Evolutionary conservation across 2,329 filamentous ascomycete species (phyloP).

Genomic region (Aspergillus sergii): DNA sequence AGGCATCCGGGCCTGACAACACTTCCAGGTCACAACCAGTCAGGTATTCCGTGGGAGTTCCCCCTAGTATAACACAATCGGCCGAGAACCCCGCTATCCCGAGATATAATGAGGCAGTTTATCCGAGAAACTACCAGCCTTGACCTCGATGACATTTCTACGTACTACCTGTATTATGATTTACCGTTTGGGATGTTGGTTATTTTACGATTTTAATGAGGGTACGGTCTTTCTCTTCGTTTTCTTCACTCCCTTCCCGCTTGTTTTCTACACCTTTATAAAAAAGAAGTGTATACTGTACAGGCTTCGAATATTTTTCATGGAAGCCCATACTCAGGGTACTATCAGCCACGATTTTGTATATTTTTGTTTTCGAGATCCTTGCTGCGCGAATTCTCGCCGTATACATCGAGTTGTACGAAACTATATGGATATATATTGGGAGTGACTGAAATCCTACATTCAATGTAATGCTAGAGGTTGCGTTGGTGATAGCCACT

Average conservation of each 20-base stretch:
- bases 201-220: background rate
- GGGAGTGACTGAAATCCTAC: background rate
- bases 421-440: background rate
- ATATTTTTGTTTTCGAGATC: background rate
- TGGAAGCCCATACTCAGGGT: background rate
- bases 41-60: constrained; percentile 8
- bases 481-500: background rate
- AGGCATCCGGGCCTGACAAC: constrained; percentile 14
- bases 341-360: background rate
- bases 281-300: background rate
- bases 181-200: background rate
- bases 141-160: background rate
- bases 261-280: background rate
- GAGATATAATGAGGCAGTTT: constrained; percentile 13
- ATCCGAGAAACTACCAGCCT: constrained; percentile 16
- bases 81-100: constrained; percentile 10
- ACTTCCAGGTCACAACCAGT: constrained; percentile 10
- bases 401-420: background rate
- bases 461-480: background rate
- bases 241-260: background rate
- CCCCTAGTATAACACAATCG: constrained; percentile 9
- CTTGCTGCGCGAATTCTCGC: background rate
- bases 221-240: background rate
- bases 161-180: background rate
- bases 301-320: background rate